Evolutionary conservation across 2,329 filamentous ascomycete genomes (phyloP), one percentile per base, ranked within the genome.

Genomic region (Alternaria triticimaculans): DNA sequence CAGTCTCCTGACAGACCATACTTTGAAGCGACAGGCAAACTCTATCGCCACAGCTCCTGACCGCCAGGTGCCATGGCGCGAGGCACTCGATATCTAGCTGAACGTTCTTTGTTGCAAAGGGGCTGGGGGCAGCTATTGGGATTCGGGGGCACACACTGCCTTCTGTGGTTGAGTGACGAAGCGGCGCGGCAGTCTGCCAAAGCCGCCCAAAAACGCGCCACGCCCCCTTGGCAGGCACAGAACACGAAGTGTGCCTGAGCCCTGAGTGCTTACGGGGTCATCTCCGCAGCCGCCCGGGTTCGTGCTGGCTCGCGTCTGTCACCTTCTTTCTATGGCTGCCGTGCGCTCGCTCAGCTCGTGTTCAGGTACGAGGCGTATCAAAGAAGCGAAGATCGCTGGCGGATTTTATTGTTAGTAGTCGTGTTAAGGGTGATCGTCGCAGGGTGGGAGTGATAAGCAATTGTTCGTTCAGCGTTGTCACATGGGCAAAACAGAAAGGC

Each of bases 151-250:
- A 41, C 37, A 21, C 12, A 33, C 49, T 41, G 28, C 30, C 15
- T 41, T 53, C 49, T 33, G 28, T 41, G 48, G 48, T 54, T 33
- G 25, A 28, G 37, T 55, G 49, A 37, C 21, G 43, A 55, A 55
- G 58, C 50, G 58, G 49, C 58, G 58, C 58, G 58, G 58, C 43
- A 54, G 23, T 41, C 30, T 53, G 37, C 6, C 54, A 41, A 18
- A 41, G 37, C 37, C 37, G 49, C 33, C 49, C 45, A 61, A 46
- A 26, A 57, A 55, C 41, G 37, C 59, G 25, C 59, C 37, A 41
- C 37, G 37, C 28, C 53, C 53, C 21, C 58, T 60, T 55, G 51
- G 43, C 48, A 55, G 44, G 44, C 33, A 61, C 43, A 48, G 21
- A 56, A 56, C 45, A 57, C 53, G 53, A 49, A 48, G 21, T 51